Conservation (phyloP, 225 moss, liverwort and hornwort species). For the Thuidium tamariscinum region DNA sequence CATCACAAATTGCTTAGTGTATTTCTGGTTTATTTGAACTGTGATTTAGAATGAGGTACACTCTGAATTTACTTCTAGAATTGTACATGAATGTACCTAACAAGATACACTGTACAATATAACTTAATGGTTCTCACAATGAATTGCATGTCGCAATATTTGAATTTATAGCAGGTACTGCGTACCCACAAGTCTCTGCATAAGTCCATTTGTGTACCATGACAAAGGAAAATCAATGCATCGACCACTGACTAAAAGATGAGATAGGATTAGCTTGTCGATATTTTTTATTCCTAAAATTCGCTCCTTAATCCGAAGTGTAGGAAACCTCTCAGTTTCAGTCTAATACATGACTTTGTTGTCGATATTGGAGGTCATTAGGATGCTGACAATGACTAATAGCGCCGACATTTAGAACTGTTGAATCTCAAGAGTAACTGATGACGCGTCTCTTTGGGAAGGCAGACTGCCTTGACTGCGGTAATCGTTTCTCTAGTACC, state of each 20-base stretch:
- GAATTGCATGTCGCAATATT: background rate
- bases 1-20: background rate
- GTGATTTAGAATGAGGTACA: background rate
- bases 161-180: background rate
- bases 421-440: background rate
- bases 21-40: background rate
- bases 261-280: background rate
- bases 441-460: background rate
- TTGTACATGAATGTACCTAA: background rate
- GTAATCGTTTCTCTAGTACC: background rate
- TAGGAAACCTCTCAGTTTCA: background rate
- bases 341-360: background rate
- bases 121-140: no score
- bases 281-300: background rate
- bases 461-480: background rate
- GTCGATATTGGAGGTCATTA: background rate
- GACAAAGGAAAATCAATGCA: background rate
- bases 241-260: background rate
- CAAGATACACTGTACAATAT: no score
- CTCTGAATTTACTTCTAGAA: background rate
- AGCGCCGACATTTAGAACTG: no score
- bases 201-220: background rate
- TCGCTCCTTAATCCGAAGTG: background rate
- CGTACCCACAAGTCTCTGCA: background rate
- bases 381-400: background rate